Evolutionary conservation across 1,139 yeast genomes (phyloP).

Genomic region (Candida freyschussii): DNA sequence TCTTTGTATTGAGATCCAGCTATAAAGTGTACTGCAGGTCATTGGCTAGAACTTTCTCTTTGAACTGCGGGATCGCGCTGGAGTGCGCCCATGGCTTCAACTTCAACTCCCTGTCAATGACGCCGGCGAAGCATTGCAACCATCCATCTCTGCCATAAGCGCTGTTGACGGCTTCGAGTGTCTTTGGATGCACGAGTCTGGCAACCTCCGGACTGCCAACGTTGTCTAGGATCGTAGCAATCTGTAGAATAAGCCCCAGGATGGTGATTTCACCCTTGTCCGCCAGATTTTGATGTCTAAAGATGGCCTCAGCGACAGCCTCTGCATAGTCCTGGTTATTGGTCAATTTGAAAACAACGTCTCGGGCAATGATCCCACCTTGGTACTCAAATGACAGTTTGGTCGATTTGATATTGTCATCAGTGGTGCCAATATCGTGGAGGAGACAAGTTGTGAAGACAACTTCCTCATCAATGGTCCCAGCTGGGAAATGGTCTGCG

Average conservation of each 20-base stretch:
- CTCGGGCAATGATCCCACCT: slow-evolving; percentile 5
- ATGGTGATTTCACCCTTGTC: slow-evolving; percentile 6
- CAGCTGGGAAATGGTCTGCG: slow-evolving; percentile 5
- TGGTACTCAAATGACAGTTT: slow-evolving; percentile 8
- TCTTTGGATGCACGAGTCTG: slow-evolving; percentile 4
- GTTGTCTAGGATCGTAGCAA: slow-evolving; percentile 5
- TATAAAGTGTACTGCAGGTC: too few species aligned
- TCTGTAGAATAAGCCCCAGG: slow-evolving; percentile 7
- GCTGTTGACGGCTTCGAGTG: slow-evolving; percentile 2
- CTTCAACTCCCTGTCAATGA: slow-evolving; percentile 1
- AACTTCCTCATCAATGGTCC: slow-evolving; percentile 6
- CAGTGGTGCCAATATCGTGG: slow-evolving; percentile 6
- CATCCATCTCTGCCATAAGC: slow-evolving; percentile 5
- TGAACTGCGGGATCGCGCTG: slow-evolving; percentile 3
- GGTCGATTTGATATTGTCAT: slow-evolving; percentile 1
- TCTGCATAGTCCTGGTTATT: slow-evolving; percentile 3
- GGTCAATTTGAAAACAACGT: slow-evolving; percentile 1
- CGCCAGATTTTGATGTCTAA: slow-evolving; percentile 7
- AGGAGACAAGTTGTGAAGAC: slow-evolving; percentile 3
- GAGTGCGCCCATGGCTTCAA: slow-evolving; percentile 8
- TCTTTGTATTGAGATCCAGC: too few species aligned
- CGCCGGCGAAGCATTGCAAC: slow-evolving; percentile 4
- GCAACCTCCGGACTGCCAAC: slow-evolving; percentile 2
- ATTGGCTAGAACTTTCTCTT: slow-evolving; percentile 1
- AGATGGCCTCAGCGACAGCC: slow-evolving; percentile 7